These are phyloP conservation scores for Colletotrichum lindemuthianum DNA, from an alignment of 2,329 filamentous ascomycete genomes.

Conservation along the genomic window DNA sequence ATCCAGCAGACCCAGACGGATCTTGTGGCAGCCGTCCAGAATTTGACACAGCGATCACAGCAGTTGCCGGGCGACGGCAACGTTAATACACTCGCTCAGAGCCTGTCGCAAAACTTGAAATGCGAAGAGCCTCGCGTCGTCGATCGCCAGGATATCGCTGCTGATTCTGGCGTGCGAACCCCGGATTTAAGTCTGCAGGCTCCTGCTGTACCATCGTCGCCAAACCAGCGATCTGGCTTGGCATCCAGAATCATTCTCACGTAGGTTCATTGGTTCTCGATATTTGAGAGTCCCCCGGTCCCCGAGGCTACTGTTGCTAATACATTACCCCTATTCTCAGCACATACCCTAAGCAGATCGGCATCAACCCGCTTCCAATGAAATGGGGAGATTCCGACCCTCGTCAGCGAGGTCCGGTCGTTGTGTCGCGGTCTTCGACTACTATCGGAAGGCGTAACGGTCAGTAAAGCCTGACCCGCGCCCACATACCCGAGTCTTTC, in stretches of 20 bases:
- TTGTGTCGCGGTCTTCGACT: conserved; percentile 80
- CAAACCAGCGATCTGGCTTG: conserved; percentile 55
- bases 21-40: conserved; percentile 52
- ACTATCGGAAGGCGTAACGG: conserved; percentile 86
- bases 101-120: conserved; percentile 8
- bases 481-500: conserved; percentile 14
- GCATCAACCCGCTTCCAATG: conserved; percentile 90
- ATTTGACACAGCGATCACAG: conserved; percentile 45
- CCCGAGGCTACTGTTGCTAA: neutral
- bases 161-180: conserved; percentile 12
- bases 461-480: conserved; percentile 50
- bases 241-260: conserved; percentile 67
- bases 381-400: conserved; percentile 87
- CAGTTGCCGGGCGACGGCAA: conserved; percentile 24
- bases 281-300: neutral
- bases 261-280: conserved; percentile 44
- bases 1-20: conserved; percentile 55
- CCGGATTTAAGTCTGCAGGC: conserved; percentile 38
- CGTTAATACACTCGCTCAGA: conserved; percentile 14
- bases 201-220: conserved; percentile 40
- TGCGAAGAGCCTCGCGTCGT: conserved; percentile 25
- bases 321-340: conserved; percentile 44
- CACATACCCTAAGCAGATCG: conserved; percentile 93
- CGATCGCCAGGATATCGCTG: conserved; percentile 26
- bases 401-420: conserved; percentile 81